Base-by-base conservation (phyloP, 2,329 filamentous ascomycete genomes). In the Alternaria rosae region DNA sequence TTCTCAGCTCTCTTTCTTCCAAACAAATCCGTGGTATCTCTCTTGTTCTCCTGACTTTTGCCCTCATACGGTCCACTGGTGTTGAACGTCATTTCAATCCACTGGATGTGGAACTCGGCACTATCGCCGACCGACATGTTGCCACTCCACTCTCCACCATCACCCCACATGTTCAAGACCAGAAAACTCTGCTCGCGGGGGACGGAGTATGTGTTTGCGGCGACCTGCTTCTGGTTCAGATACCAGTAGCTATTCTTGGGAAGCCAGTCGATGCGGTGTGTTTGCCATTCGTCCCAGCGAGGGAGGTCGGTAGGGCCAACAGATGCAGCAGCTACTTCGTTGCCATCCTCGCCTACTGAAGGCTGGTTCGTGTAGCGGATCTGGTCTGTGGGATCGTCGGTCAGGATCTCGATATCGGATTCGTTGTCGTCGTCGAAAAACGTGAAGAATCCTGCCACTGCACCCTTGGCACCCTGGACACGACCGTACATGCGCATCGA, bases 321-420 rank as follows among this genome's bases (percentile, higher is more conserved):
- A 1, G 85, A 86, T 1, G 87, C 83, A 25, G 78, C 72, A 5
- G 80, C 71, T 44, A 86, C 76, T 30, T 83, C 79, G 35, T 83
- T 77, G 28, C 82, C 83, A 10, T 79, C 73, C 12, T 78, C 76
- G 59, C 79, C 82, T 58, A 85, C 83, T 0, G 85, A 80, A 0
- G 87, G 87, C 72, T 89, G 87, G 71, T 89, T 89, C 13, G 87
- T 89, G 76, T 87, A 89, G 62, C 80, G 81, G 5, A 85, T 79
- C 5, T 76, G 79, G 57, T 78, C 73, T 1, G 71, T 74, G 1
- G 82, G 78, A 55, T 85, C 84, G 6, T 77, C 71, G 2, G 84
- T 86, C 11, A 86, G 73, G 61, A 86, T 84, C 72, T 86, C 85
- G 62, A 86, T 83, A 64, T 86, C 85, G 0, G 82, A 83, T 68